Evolutionary conservation across 2,329 filamentous ascomycete genomes (phyloP), one percentile per base, ranked within the genome.

Genomic region (Ustulina deusta): DNA sequence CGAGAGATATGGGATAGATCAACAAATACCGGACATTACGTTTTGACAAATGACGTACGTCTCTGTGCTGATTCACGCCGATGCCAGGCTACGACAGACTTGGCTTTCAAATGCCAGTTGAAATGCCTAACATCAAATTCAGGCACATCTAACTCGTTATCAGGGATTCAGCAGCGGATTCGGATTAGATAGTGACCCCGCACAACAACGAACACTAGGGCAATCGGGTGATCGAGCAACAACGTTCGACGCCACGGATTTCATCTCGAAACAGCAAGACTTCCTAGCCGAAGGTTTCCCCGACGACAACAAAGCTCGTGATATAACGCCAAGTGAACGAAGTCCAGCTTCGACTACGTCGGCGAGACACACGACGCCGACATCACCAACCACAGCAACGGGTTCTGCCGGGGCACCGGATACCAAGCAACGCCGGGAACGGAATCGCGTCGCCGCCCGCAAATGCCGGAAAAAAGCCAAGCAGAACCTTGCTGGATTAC

Each of bases 401-500:
- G 57, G 61, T 22, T 20, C 34, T 15, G 32, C 42, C 51, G 54
- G 44, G 2, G 4, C 32, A 52, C n/a, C 59, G 7, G 58, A 49
- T n/a, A 40, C 46, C 29, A 69, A 67, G 20, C 66, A 69, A 1
- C 72, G 73, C 60, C 74, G 74, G 15, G 74, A 75, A 34, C 71
- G 69, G 20, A 76, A 75, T 36, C 73, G 74, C 1, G 70, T 73
- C 17, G 74, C 74, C 2, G 74, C 74, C 25, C 70, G 73, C 27
- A 76, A 75, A 57, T 76, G 74, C 46, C 74, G 75, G 6, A 71
- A 74, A 38, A 76, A 75, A 51, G 72, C 75, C 6, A 75, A 74
- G 56, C 63, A 66, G 4, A 74, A 69, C 42, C 62, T 68, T 29
- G 48, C 59, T 0, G 67, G 69, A 0, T 66, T 77, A 7, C 72